These are phyloP conservation scores for Penicillium thymicola DNA, from an alignment of 2,329 filamentous ascomycete genomes.

Conservation along the genomic window DNA sequence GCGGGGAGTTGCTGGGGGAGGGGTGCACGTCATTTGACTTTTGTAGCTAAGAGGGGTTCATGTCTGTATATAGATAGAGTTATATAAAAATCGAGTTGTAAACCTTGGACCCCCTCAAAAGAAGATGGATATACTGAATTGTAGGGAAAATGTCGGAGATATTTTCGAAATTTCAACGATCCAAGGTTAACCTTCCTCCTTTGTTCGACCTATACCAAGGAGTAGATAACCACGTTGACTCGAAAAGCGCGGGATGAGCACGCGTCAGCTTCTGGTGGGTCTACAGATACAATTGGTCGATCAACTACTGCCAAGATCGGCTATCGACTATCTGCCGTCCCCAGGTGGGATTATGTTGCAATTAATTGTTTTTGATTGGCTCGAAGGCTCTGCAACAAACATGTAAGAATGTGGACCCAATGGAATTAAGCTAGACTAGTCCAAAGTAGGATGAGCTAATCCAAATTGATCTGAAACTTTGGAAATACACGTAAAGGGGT, in stretches of 20 bases:
- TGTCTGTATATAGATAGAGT: neutral
- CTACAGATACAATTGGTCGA: constrained; percentile 26
- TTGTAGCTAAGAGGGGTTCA: neutral
- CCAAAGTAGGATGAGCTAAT: neutral
- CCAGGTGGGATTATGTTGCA: constrained; percentile 8
- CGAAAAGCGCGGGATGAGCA: constrained; percentile 26
- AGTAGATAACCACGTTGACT: constrained; percentile 15
- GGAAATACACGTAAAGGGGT: neutral
- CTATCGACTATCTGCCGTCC: constrained; percentile 42
- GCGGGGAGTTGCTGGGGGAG: constrained; percentile 21
- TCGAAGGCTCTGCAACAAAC: constrained; percentile 17
- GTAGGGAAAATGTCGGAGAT: neutral
- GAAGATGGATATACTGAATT: no score
- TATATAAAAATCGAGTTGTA: neutral
- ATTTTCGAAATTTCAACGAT: neutral
- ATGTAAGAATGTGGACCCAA: constrained; percentile 19
- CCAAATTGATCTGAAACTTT: neutral
- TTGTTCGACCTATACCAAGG: neutral
- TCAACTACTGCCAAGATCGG: constrained; percentile 34
- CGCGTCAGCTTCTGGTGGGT: constrained; percentile 34
- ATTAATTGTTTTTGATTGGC: neutral
- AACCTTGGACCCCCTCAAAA: neutral
- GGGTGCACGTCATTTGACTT: constrained; percentile 17
- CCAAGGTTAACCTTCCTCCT: constrained; percentile 5
- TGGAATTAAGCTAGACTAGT: constrained; percentile 5